Base-by-base conservation (phyloP, 495 filamentous ascomycete genomes). In the Xylaria intraflava region DNA sequence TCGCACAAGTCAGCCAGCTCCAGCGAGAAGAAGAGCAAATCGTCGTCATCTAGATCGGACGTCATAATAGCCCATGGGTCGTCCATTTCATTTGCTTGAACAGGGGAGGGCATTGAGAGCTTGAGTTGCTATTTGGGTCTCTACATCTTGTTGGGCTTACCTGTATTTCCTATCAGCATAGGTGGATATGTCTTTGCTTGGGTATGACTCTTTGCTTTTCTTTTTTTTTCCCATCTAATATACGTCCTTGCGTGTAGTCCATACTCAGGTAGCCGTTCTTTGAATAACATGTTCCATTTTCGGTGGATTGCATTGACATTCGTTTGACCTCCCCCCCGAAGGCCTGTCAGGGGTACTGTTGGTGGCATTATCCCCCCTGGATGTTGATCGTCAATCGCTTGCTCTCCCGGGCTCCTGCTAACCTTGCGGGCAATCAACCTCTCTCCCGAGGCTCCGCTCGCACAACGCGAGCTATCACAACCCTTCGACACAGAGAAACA, bases 31-130 rank as follows among this genome's bases (percentile, higher is more conserved):
- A 61, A 59, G 45, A 55, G 20, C 48, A 63, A 59, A 19, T 49
- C 58, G 9, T 55, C 52, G 26, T 59, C 57, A 16, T 57, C 60
- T n/a, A 61, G 58, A 46, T 61, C 63, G 12, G 46, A 50, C 11
- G 63, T 66, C 20, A 49, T 65, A 12, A 65, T 66, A 48, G 63
- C 63, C n/a, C 26, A 64, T 23, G 63, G 63, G 16, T 64, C 63
- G 10, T 49, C 62, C 3, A 3, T 43, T 36, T 55, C 44, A 26
- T 40, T 40, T 20, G 11, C 22, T 46, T 53, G 35, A 45, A 16
- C 26, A 31, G 41, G 17, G 10, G 6, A 22, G 33, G 22, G 27
- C 22, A 9, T n/a, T 17, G 23, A 11, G 14, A 9, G 4, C 9
- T 29, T 9, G 27, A 4, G 9, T 29, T 4, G 27, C 9, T 9